Evolutionary conservation across 164 flowering plant species (phyloP).

Genomic region (Magnolia kwangsiensis): DNA sequence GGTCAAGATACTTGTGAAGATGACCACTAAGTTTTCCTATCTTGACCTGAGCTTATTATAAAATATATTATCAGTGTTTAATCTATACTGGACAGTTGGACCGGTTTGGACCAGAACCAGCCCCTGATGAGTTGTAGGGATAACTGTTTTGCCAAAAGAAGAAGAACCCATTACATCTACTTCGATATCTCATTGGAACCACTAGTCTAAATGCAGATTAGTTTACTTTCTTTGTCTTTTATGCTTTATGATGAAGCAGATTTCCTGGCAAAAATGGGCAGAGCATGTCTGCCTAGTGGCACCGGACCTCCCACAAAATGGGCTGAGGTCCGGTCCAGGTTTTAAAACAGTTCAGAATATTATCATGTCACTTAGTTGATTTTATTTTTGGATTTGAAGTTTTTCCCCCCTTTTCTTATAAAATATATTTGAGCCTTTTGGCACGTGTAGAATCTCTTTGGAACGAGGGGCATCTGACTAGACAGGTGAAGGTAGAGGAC

Average conservation of each 20-base stretch:
- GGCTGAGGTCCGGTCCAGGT: background rate
- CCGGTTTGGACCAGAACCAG: background rate
- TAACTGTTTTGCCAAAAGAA: no score
- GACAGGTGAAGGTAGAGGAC: constrained; percentile 54
- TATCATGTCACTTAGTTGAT: background rate
- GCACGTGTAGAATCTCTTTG: constrained; percentile 48
- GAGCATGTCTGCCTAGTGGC: background rate
- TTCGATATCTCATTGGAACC: no score
- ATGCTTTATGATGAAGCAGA: background rate
- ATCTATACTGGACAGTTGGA: background rate
- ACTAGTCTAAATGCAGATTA: no score
- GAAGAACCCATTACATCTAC: no score
- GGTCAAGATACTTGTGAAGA: background rate
- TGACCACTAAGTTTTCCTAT: no score
- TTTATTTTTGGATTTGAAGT: background rate
- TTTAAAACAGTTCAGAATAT: background rate
- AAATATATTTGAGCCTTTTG: constrained; percentile 5
- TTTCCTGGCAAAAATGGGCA: background rate
- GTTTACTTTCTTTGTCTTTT: background rate
- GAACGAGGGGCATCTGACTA: constrained; percentile 50
- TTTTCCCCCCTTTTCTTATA: background rate
- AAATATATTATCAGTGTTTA: background rate
- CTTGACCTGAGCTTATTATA: no score
- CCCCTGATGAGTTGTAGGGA: no score
- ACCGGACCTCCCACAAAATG: background rate